Evolutionary conservation across 2,329 filamentous ascomycete genomes (phyloP).

Genomic region (Tolypocladium cylindrosporum): DNA sequence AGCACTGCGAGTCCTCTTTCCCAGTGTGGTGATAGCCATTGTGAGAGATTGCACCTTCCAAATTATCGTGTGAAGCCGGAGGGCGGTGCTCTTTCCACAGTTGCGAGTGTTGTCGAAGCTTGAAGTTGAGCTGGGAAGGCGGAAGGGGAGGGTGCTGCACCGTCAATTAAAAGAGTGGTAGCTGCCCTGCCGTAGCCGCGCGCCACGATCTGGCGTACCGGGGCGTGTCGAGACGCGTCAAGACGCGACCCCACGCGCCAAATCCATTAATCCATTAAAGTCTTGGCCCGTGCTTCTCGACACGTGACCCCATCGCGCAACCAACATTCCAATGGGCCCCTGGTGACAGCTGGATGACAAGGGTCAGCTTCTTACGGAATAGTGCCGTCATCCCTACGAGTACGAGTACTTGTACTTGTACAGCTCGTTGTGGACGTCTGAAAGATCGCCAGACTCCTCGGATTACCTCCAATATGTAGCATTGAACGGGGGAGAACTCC

Average conservation of each 20-base stretch:
- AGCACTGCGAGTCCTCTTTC: slow-evolving; percentile 23
- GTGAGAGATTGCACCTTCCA: background rate
- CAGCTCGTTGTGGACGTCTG: background rate
- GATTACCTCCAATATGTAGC: background rate
- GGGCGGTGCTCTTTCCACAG: background rate
- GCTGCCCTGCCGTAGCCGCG: slow-evolving; percentile 1
- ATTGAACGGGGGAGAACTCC: background rate
- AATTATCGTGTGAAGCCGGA: background rate
- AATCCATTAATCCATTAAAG: slow-evolving; percentile 15
- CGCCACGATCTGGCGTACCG: slow-evolving; percentile 7
- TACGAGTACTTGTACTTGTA: too few species aligned
- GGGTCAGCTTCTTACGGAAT: background rate
- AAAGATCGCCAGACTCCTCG: background rate
- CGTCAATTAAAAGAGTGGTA: slow-evolving; percentile 1
- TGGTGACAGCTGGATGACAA: background rate
- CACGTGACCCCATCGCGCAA: slow-evolving; percentile 2
- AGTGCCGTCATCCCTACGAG: background rate
- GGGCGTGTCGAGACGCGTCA: slow-evolving; percentile 16
- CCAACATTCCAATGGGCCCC: too few species aligned
- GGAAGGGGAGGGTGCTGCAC: slow-evolving; percentile 5
- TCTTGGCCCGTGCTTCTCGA: slow-evolving; percentile 12
- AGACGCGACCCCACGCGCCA: slow-evolving; percentile 17
- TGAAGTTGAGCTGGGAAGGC: slow-evolving; percentile 3
- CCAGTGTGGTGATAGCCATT: slow-evolving; percentile 20
- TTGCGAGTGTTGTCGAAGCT: background rate